phyloP scores from a whole-genome alignment of 768 basidiomycete species.

The Guyanaporus albipodus region DNA sequence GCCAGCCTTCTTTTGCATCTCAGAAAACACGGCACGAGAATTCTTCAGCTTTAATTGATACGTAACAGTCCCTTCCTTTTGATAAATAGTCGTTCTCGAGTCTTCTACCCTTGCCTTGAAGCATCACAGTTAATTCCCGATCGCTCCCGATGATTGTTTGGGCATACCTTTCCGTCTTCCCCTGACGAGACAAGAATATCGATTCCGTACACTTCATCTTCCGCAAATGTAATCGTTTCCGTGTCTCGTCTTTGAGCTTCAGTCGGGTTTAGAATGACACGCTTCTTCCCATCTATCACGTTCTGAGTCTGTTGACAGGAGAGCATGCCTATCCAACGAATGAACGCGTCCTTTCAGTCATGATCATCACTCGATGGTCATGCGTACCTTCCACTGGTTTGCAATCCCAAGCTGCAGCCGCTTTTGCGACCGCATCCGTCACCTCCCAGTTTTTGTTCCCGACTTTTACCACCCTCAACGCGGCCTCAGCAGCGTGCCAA shows the following conservation, averaged over 20 bases:
- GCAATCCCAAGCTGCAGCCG: constrained; percentile 72
- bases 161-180: constrained; percentile 81
- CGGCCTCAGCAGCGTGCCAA: constrained; percentile 87
- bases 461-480: constrained; percentile 85
- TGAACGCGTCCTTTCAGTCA: background rate
- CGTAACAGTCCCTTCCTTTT: constrained; percentile 78
- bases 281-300: constrained; percentile 94
- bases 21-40: constrained; percentile 92
- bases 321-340: constrained; percentile 68
- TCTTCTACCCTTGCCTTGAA: constrained; percentile 83
- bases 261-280: constrained; percentile 86
- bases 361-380: background rate
- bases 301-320: constrained; percentile 94
- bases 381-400: constrained; percentile 88
- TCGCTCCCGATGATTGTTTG: background rate
- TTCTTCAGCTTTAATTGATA: constrained; percentile 99
- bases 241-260: constrained; percentile 83
- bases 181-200: constrained; percentile 86
- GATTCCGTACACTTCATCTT: constrained; percentile 93
- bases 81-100: constrained; percentile 89
- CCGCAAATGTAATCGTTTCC: constrained; percentile 81
- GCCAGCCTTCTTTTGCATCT: constrained; percentile 97
- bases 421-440: constrained; percentile 78
- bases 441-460: constrained; percentile 96
- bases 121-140: background rate